A percentile compares a stretch with the other conserved stretches of the same genome.
Conservation (phyloP, 75 land plant genomes). For the Cunninghamia lanceolata region DNA sequence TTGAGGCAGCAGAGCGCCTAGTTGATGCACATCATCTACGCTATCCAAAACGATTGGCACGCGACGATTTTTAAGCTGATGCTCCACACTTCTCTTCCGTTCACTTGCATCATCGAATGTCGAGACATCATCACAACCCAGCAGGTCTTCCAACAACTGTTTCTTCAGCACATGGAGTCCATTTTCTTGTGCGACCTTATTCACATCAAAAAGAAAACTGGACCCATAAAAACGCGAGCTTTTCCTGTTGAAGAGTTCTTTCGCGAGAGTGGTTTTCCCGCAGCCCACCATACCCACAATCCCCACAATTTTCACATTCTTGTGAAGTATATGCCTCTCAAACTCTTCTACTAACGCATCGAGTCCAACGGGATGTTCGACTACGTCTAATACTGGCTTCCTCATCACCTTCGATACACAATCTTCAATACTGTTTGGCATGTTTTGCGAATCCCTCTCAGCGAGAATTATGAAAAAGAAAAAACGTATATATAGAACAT, state of each 20-base stretch:
- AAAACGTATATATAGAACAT: too few species aligned
- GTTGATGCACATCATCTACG: neutral
- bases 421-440: neutral
- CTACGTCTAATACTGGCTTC: neutral
- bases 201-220: neutral
- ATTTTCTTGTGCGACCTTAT: neutral
- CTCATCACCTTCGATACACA: neutral
- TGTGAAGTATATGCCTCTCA: neutral
- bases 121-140: neutral
- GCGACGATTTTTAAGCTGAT: neutral
- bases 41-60: neutral
- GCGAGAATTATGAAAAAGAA: too few species aligned
- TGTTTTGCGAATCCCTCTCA: neutral
- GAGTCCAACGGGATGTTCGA: neutral
- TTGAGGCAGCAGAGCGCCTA: neutral
- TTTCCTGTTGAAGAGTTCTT: neutral
- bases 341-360: neutral
- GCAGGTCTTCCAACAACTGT: neutral
- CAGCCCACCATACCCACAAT: neutral
- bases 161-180: neutral
- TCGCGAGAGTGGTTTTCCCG: neutral
- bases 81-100: neutral
- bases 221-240: neutral
- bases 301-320: neutral
- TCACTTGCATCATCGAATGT: too few species aligned